These are phyloP conservation scores for Chloromonas sp. DNA, from an alignment of 163 green algal genomes.

Conservation along the genomic window DNA sequence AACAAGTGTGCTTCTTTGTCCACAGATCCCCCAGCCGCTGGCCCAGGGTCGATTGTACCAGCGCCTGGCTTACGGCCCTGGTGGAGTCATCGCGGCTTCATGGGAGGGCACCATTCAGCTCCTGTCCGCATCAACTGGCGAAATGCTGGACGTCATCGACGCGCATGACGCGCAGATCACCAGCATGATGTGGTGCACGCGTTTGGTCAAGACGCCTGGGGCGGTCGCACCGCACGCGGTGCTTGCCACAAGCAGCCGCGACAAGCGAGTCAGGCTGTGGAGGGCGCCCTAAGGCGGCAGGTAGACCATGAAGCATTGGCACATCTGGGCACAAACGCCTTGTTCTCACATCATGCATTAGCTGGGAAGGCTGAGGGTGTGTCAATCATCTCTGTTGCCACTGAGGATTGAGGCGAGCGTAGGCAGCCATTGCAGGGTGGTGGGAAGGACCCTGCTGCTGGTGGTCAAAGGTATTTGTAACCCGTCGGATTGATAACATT, in stretches of 20 bases:
- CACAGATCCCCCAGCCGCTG: conserved; percentile 1
- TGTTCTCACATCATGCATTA: no score
- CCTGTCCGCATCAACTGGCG: not conserved
- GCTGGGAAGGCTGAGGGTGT: no score
- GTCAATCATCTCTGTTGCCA: no score
- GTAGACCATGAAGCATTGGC: no score
- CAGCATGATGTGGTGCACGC: conserved; percentile 36
- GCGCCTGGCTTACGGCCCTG: not conserved
- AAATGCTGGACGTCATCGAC: not conserved
- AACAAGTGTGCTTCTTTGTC: not conserved
- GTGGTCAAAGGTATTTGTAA: no score
- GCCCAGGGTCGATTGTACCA: not conserved
- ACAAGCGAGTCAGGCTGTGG: conserved; percentile 58
- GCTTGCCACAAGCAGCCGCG: conserved; percentile 48
- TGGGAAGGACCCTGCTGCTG: no score
- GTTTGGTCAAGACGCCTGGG: conserved; percentile 15
- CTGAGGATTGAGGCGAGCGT: no score
- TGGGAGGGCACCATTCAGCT: not conserved
- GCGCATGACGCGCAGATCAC: conserved; percentile 36
- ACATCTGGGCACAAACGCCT: no score
- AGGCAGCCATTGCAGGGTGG: no score
- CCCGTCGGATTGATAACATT: no score
- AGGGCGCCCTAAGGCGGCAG: not conserved
- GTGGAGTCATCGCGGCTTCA: not conserved
- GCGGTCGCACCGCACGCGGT: conserved; percentile 23